A percentile compares a stretch with the other conserved stretches of the same genome.
Conservation (phyloP, 495 filamentous ascomycete genomes). For the Neurospora sp. region DNA sequence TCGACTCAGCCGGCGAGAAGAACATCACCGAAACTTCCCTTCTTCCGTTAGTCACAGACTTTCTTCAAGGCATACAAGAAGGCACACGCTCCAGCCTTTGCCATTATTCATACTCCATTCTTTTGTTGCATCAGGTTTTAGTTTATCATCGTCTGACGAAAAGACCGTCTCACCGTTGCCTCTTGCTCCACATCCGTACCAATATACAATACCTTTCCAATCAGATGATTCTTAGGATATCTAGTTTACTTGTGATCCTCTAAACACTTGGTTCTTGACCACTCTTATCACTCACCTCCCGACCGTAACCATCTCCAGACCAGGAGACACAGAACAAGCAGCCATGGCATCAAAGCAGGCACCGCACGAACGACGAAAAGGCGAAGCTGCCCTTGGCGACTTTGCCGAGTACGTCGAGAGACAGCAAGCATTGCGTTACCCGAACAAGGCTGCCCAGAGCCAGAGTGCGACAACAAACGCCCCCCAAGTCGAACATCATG, state of each 20-base stretch:
- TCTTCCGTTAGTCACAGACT: not conserved
- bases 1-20: constrained; percentile 25
- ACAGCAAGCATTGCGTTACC: constrained; percentile 63
- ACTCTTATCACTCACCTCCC: not conserved
- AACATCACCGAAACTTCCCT: not conserved
- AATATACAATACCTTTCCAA: constrained; percentile 1
- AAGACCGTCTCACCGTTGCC: not conserved
- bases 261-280: not conserved
- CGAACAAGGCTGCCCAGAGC: constrained; percentile 29
- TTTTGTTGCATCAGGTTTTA: not conserved
- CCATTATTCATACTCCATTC: not conserved
- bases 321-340: constrained; percentile 32
- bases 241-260: not conserved
- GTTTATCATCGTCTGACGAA: not conserved
- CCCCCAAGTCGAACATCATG: constrained; percentile 52
- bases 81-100: not conserved
- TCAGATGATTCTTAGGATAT: constrained; percentile 11
- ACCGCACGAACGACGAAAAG: constrained; percentile 70
- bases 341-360: constrained; percentile 50
- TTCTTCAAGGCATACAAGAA: not conserved
- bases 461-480: constrained; percentile 24
- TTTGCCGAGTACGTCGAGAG: constrained; percentile 97
- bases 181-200: not conserved
- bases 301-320: constrained; percentile 15
- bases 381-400: constrained; percentile 85